Base-by-base conservation (phyloP, 2,329 filamentous ascomycete genomes). In the Cordyceps fumosorosea region DNA sequence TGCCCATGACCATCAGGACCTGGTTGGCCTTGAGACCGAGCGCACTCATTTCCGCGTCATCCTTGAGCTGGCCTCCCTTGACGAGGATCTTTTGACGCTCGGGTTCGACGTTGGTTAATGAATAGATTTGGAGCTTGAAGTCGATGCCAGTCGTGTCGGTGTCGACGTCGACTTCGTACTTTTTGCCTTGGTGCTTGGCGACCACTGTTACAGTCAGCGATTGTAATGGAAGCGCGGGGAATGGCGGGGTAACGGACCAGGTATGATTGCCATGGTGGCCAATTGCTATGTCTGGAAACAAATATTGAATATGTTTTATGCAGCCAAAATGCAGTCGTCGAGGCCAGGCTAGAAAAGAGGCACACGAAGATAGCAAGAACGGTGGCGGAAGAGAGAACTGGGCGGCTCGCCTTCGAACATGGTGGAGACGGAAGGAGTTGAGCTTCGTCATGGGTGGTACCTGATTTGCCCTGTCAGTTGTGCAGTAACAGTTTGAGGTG, bases 1-100 rank as follows among this genome's bases (percentile, higher is more conserved):
- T 95, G 44, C 96, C 96, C 84, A 99, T 91, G 89, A 99, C 96
- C 87, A 96, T 96, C 74, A 99, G 90, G 24, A 81, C 84, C 75
- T 96, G 91, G 62, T 89, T 89, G 40, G 90, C 80, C 81, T 96
- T 98, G 69, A 96, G 86, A 70, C 88, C 88, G 64, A 98, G 83
- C 69, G 88, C 89, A 67, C 87, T 86, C 75, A 99, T 86, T 64
- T 91, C 88, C 63, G 91, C 90, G 72, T 98, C 92, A 84, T 99
- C 90, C 77, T 97, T 99, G 69, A 99, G 86, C 76, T 96, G 91
- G 66, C 91, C 90, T 66, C 92, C 92, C 77, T 96, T 97, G 75
- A 97, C 86, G 62, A 99, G 79, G 69, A 99, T 90, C 79, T 98
- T 98, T 76, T 99, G 96, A 65, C 93, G 89, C 65, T 96, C 91